These are phyloP conservation scores for Vitis riparia DNA, from an alignment of 164 flowering plant species.

Conservation along the genomic window DNA sequence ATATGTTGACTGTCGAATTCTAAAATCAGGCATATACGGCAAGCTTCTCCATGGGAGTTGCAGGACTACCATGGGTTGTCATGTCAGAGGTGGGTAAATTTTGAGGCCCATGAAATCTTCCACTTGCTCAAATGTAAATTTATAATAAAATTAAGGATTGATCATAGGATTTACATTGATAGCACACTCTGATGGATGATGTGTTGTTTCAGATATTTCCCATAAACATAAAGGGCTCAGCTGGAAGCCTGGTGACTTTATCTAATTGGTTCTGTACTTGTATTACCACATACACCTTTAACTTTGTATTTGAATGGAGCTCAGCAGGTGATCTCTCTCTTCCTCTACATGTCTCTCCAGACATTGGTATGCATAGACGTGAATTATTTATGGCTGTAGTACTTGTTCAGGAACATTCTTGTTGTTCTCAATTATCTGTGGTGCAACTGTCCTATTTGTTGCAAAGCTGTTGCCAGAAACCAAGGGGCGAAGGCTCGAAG, in stretches of 20 bases:
- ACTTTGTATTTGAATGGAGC: conserved; percentile 23
- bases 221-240: conserved; percentile 21
- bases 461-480: conserved; percentile 53
- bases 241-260: conserved; percentile 18
- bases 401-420: conserved; percentile 37
- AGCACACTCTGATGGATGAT: not conserved
- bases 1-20: not conserved
- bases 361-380: too few species aligned
- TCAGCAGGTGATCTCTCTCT: conserved; percentile 11
- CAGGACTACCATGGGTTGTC: conserved; percentile 15
- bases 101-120: not conserved
- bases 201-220: conserved; percentile 19
- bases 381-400: not conserved
- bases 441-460: conserved; percentile 38
- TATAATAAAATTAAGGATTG: not conserved
- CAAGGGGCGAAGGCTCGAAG: conserved; percentile 51
- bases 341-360: not conserved
- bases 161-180: not conserved
- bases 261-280: conserved; percentile 10
- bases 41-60: conserved; percentile 4
- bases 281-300: conserved; percentile 19
- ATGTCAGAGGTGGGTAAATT: conserved; percentile 16
- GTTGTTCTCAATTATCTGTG: conserved; percentile 34
- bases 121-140: too few species aligned
- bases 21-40: not conserved